Percentiles rank a stretch among this genome's conserved stretches.
phyloP scores from a whole-genome alignment of 306 rosid species.

The Citrullus mucosospermus region DNA sequence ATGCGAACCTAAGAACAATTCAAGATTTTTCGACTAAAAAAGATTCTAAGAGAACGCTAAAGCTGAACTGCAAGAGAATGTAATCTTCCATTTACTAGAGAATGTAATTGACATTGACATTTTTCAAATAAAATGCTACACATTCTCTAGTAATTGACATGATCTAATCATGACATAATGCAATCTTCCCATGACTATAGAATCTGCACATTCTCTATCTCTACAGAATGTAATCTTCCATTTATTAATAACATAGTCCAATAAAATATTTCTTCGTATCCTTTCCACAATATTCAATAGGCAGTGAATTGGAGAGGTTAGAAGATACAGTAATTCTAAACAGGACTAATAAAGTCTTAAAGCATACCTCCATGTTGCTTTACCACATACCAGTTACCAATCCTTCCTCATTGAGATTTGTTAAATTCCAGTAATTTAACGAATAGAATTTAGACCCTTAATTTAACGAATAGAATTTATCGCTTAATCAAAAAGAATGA shows the following conservation, averaged over 20 bases:
- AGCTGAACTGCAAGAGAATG: background rate
- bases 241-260: background rate
- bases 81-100: background rate
- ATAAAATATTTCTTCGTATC: background rate
- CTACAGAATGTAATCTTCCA: no score
- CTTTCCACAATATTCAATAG: background rate
- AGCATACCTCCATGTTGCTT: background rate
- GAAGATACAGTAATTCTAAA: no score
- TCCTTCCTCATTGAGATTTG: background rate
- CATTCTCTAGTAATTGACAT: no score
- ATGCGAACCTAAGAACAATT: background rate
- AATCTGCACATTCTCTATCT: no score
- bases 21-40: background rate
- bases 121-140: no score
- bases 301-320: no score
- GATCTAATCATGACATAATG: no score
- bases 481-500: no score
- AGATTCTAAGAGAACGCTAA: no score
- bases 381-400: background rate
- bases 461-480: background rate
- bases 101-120: no score
- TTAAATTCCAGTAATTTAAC: background rate
- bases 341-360: no score
- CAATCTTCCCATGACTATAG: no score
- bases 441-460: background rate